These are phyloP conservation scores for Lactifluus subvellereus DNA, from an alignment of 768 basidiomycete species.

Conservation along the genomic window DNA sequence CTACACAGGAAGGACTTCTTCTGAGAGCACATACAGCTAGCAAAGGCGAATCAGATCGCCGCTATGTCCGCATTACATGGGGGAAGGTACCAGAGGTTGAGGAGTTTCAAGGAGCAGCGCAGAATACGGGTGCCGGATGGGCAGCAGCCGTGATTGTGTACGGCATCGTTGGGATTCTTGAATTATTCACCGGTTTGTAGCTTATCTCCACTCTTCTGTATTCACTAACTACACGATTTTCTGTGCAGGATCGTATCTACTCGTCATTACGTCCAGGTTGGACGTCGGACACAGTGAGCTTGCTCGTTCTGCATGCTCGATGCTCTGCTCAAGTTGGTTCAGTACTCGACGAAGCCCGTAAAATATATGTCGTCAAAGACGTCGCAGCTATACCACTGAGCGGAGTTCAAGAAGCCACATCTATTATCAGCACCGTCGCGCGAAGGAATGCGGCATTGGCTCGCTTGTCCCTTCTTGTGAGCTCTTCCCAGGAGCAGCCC, in stretches of 20 bases:
- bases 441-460: slow-evolving; percentile 42
- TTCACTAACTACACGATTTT: slow-evolving; percentile 6
- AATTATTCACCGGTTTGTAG: slow-evolving; percentile 71
- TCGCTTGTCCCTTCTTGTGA: slow-evolving; percentile 42
- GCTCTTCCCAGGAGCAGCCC: neutral
- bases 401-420: slow-evolving; percentile 50
- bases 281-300: slow-evolving; percentile 63
- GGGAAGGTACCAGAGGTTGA: slow-evolving; percentile 50
- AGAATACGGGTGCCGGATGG: slow-evolving; percentile 46
- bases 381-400: slow-evolving; percentile 68
- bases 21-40: slow-evolving; percentile 50
- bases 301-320: neutral
- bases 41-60: slow-evolving; percentile 27
- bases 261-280: slow-evolving; percentile 60
- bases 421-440: slow-evolving; percentile 46
- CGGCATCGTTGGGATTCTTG: slow-evolving; percentile 70
- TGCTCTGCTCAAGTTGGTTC: neutral
- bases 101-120: slow-evolving; percentile 38
- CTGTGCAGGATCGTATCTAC: slow-evolving; percentile 60
- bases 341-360: slow-evolving; percentile 62
- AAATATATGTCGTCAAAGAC: slow-evolving; percentile 62
- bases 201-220: slow-evolving; percentile 24
- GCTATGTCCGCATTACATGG: slow-evolving; percentile 54
- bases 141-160: slow-evolving; percentile 53
- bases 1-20: slow-evolving; percentile 56